Evolutionary conservation across 257 asterid species (phyloP), one percentile per base, ranked within the genome.

Genomic region (Ballota nigra): DNA sequence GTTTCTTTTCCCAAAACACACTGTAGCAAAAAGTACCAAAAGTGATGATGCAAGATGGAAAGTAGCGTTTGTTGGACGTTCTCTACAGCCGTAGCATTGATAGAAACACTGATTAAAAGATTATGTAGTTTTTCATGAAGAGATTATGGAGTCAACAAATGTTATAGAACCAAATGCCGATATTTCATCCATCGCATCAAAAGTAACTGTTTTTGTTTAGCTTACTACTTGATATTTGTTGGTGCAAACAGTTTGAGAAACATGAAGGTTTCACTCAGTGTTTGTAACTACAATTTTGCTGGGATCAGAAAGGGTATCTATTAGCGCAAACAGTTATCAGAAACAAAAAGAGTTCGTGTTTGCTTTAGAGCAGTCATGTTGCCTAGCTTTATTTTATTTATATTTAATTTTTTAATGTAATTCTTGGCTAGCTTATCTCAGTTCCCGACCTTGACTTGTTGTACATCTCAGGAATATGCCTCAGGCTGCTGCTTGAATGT

Each of bases 401-500:
- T 45, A 19, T 22, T 11, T n/a, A 1, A 45, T 66, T 33, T 38
- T 65, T 71, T 71, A 49, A 36, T 57, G 47, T 43, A 70, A 3
- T 38, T 34, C n/a, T n/a, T n/a, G n/a, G n/a, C n/a, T n/a, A n/a
- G n/a, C n/a, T n/a, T 74, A 41, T 47, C 22, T 11, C 52, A 49
- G 43, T 58, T 62, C 23, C 66, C 55, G 18, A 31, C 28, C 64
- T 58, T 75, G 34, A 63, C 69, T 59, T 45, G 67, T 49, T 66
- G 72, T 68, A 75, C 47, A 56, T 79, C 72, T 72, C 87, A 95
- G 99, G 99, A 77, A 87, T 95, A 79, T 92, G 98, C 85, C 86
- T 81, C 61, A 86, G 96, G 82, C 81, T 95, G 85, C 86, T 95
- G 83, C 87, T 71, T 34, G 97, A 95, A 80, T 92, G 98, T 82